These are phyloP conservation scores for Phytophthora chlamydospora DNA, from an alignment of 352 stramenopile genomes.

Conservation along the genomic window DNA sequence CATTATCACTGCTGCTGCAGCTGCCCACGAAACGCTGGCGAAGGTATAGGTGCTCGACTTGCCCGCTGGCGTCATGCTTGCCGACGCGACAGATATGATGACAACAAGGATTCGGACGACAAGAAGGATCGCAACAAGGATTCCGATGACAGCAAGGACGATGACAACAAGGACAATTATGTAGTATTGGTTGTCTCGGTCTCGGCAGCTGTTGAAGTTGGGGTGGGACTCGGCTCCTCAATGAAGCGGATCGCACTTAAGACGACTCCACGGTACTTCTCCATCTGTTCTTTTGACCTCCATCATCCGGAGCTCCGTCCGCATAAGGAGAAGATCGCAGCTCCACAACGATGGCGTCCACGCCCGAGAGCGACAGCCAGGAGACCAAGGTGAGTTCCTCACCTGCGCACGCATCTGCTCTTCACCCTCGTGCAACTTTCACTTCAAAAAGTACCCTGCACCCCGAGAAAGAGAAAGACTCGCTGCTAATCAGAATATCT, in stretches of 20 bases:
- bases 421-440: neutral
- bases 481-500: constrained; percentile 16
- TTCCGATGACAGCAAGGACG: neutral
- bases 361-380: constrained; percentile 21
- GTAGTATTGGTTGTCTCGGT: neutral
- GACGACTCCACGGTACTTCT: neutral
- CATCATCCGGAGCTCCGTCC: neutral
- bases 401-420: neutral
- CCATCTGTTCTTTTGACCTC: constrained; percentile 2
- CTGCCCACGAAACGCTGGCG: neutral
- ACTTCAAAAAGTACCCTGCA: neutral
- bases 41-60: neutral
- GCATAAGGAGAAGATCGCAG: constrained; percentile 10
- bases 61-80: neutral
- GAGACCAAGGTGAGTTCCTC: constrained; percentile 19
- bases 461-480: constrained; percentile 12
- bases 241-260: too few species aligned
- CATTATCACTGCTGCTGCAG: too few species aligned
- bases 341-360: constrained; percentile 7
- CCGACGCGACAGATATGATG: neutral
- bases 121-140: neutral
- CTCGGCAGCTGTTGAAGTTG: neutral
- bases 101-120: too few species aligned
- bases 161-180: constrained; percentile 15
- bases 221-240: constrained; percentile 46